Percentiles rank a stretch among this genome's conserved stretches.
Evolutionary conservation across 2,329 filamentous ascomycete genomes (phyloP).

Genomic region (Meredithiella fracta): DNA sequence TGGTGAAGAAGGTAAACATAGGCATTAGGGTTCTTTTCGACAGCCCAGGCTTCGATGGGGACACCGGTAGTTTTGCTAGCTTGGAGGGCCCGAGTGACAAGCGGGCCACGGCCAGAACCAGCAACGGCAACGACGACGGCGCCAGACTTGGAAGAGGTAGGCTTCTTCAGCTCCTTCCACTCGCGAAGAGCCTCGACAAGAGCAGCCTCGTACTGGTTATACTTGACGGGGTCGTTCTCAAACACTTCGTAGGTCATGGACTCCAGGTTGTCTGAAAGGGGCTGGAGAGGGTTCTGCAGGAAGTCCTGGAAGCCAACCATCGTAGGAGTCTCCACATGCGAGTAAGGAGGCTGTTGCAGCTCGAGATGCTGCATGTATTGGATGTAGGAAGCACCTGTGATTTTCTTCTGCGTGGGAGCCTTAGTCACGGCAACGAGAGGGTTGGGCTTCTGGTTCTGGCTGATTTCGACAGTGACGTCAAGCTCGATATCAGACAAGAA

Average conservation of each 20-base stretch:
- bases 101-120: conserved; percentile 78
- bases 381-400: conserved; percentile 34
- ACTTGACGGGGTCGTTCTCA: conserved; percentile 95
- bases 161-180: conserved; percentile 55
- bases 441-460: background rate
- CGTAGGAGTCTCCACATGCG: conserved; percentile 33
- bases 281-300: conserved; percentile 85
- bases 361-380: conserved; percentile 77
- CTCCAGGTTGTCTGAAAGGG: conserved; percentile 88
- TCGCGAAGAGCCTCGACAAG: conserved; percentile 66
- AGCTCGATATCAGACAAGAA: conserved; percentile 47
- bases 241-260: conserved; percentile 97
- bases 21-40: conserved; percentile 97
- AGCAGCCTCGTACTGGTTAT: conserved; percentile 83
- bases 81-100: conserved; percentile 72
- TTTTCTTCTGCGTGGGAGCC: conserved; percentile 18
- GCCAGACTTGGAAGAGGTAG: conserved; percentile 53
- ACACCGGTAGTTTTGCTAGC: conserved; percentile 65
- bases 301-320: conserved; percentile 67
- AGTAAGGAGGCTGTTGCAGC: conserved; percentile 53
- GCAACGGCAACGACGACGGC: conserved; percentile 78
- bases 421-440: conserved; percentile 31
- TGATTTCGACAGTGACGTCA: conserved; percentile 19
- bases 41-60: conserved; percentile 69
- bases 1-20: conserved; percentile 83